Evolutionary conservation across 495 filamentous ascomycete genomes (phyloP).

Genomic region (Cercophora samala): DNA sequence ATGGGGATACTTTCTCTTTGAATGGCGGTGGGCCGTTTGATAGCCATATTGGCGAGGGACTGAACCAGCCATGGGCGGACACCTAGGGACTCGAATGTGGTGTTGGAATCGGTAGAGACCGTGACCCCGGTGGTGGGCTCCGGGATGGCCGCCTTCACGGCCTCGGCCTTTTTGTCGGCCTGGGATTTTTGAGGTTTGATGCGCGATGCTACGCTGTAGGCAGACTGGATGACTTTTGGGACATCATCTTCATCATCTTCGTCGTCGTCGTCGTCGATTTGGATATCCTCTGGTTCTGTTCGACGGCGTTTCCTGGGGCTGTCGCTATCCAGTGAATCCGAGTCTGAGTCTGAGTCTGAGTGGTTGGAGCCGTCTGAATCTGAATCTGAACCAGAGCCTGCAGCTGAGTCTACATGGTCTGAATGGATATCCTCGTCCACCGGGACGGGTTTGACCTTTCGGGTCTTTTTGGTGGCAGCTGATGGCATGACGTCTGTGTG

Average conservation of each 20-base stretch:
- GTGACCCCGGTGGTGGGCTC: conserved; percentile 25
- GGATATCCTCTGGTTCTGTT: conserved; percentile 29
- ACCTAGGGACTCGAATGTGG: conserved; percentile 69
- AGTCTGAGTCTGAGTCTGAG: conserved; percentile 22
- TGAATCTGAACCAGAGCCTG: conserved; percentile 14
- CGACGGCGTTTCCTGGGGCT: conserved; percentile 49
- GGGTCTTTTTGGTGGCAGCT: conserved; percentile 2
- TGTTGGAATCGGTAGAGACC: conserved; percentile 47
- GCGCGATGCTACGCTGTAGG: conserved; percentile 47
- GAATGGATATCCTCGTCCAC: neutral
- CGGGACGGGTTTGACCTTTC: neutral
- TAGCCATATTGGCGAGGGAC: conserved; percentile 80
- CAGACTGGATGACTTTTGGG: conserved; percentile 24
- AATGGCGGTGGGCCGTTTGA: conserved; percentile 84
- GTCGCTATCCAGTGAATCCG: conserved; percentile 46
- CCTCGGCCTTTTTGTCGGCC: conserved; percentile 6
- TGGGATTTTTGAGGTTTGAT: conserved; percentile 35
- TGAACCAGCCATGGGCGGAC: conserved; percentile 87
- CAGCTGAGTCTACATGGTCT: neutral
- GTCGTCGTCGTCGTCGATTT: conserved; percentile 13
- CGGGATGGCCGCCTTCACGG: conserved; percentile 7
- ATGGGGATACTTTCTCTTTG: conserved; percentile 87
- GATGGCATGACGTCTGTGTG: conserved; percentile 27
- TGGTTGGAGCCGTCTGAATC: conserved; percentile 5
- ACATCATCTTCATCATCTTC: conserved; percentile 20